These are phyloP conservation scores for Sugiyamaella novakii DNA, from an alignment of 1,139 yeast genomes.

Conservation along the genomic window DNA sequence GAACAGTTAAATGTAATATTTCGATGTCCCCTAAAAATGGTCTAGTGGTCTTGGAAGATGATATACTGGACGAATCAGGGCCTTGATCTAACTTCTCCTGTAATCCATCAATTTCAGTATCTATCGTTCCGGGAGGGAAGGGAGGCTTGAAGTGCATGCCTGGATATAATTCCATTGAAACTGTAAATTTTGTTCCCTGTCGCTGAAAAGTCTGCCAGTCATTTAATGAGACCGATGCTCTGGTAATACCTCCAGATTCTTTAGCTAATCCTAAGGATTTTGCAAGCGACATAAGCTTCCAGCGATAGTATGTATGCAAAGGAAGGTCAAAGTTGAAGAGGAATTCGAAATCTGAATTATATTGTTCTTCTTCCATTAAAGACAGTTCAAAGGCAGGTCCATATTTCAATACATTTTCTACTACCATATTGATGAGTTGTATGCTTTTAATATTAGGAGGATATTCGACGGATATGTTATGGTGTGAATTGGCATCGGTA, in stretches of 20 bases:
- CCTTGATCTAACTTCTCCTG: slow-evolving; percentile 9
- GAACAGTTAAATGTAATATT: slow-evolving; percentile 29
- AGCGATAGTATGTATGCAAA: slow-evolving; percentile 33
- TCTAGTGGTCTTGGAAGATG: slow-evolving; percentile 12
- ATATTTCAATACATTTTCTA: slow-evolving; percentile 31
- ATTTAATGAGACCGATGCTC: slow-evolving; percentile 4
- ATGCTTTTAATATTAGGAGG: slow-evolving; percentile 23
- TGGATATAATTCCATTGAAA: slow-evolving; percentile 15
- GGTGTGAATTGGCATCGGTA: neutral
- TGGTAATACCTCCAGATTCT: slow-evolving; percentile 3
- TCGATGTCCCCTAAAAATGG: slow-evolving; percentile 23
- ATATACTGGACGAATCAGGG: neutral
- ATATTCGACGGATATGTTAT: slow-evolving; percentile 1
- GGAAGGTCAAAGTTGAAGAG: slow-evolving; percentile 28
- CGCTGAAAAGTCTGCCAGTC: slow-evolving; percentile 14
- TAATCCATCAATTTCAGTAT: slow-evolving; percentile 25
- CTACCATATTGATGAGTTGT: slow-evolving; percentile 31
- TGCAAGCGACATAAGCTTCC: slow-evolving; percentile 29
- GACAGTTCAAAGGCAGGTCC: slow-evolving; percentile 36
- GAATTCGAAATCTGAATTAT: slow-evolving; percentile 34
- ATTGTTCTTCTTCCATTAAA: slow-evolving; percentile 32
- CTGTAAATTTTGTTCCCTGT: slow-evolving; percentile 13
- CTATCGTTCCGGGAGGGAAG: slow-evolving; percentile 19
- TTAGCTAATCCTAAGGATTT: slow-evolving; percentile 7
- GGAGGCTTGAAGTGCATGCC: slow-evolving; percentile 28